These are phyloP conservation scores for Arachis monticola DNA, from an alignment of 331 rosid species.

Conservation along the genomic window DNA sequence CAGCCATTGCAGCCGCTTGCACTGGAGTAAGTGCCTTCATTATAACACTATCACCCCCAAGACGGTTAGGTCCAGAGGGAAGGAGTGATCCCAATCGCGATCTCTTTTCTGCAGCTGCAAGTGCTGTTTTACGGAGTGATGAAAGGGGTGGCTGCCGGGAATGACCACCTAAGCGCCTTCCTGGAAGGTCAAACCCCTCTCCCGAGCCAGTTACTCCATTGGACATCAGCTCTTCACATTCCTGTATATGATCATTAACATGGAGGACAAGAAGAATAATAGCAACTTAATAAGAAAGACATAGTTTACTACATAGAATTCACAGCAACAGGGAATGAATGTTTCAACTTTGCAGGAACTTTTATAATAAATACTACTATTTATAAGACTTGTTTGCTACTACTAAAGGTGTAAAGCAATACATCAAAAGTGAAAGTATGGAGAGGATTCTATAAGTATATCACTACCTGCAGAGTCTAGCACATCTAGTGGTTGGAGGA, in stretches of 20 bases:
- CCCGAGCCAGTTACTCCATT: constrained; percentile 80
- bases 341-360: constrained; percentile 6
- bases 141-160: constrained; percentile 72
- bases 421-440: constrained; percentile 22
- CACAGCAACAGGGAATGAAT: background rate
- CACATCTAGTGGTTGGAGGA: background rate
- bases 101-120: constrained; percentile 88
- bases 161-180: constrained; percentile 85
- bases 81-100: constrained; percentile 63
- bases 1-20: constrained; percentile 99
- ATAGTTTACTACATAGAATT: constrained; percentile 12
- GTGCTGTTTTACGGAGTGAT: constrained; percentile 68
- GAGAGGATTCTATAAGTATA: constrained; percentile 23
- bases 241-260: constrained; percentile 51
- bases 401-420: background rate
- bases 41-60: constrained; percentile 84
- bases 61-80: constrained; percentile 88
- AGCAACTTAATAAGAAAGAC: constrained; percentile 5
- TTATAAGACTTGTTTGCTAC: background rate
- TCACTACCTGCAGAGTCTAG: constrained; percentile 8
- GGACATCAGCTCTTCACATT: constrained; percentile 85
- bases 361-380: background rate
- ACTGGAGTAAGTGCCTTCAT: constrained; percentile 82
- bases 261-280: background rate
- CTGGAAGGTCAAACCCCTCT: constrained; percentile 88